Conservation (phyloP, 2,329 filamentous ascomycete species). For the Talaromyces sp. region DNA sequence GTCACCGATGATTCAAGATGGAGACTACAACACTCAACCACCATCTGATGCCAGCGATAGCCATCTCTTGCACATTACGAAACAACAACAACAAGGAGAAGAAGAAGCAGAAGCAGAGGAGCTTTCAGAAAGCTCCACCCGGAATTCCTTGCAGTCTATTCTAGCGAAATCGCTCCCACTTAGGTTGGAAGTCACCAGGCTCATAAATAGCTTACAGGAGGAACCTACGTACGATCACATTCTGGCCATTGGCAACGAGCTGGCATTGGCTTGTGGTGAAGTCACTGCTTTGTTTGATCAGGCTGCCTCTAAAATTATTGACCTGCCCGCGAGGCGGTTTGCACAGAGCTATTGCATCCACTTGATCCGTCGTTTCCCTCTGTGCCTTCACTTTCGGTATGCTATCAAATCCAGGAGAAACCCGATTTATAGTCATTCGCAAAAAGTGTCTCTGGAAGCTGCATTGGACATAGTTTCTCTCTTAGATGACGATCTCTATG, state of each 20-base stretch:
- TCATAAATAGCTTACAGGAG: constrained; percentile 22
- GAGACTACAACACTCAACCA: constrained; percentile 29
- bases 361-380: constrained; percentile 19
- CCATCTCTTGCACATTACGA: constrained; percentile 23
- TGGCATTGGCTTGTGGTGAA: constrained; percentile 14
- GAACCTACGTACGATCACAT: constrained; percentile 21
- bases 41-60: constrained; percentile 21
- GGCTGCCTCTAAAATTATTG: background rate
- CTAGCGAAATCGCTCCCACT: constrained; percentile 33
- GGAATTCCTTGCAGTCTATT: constrained; percentile 31
- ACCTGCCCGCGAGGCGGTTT: constrained; percentile 10
- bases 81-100: background rate
- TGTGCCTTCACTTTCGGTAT: constrained; percentile 22
- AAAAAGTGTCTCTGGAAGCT: constrained; percentile 23
- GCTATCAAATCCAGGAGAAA: constrained; percentile 22
- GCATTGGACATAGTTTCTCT: constrained; percentile 24
- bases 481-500: constrained; percentile 22
- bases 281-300: background rate
- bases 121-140: constrained; percentile 26
- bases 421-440: constrained; percentile 24
- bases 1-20: constrained; percentile 24
- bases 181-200: constrained; percentile 24
- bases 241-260: constrained; percentile 17
- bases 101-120: constrained; percentile 17
- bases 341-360: constrained; percentile 19